A percentile compares a stretch with the other conserved stretches of the same genome.
These are phyloP conservation scores for Saccharomycopsis amapae DNA, from an alignment of 805 yeast genomes.

Conservation along the genomic window DNA sequence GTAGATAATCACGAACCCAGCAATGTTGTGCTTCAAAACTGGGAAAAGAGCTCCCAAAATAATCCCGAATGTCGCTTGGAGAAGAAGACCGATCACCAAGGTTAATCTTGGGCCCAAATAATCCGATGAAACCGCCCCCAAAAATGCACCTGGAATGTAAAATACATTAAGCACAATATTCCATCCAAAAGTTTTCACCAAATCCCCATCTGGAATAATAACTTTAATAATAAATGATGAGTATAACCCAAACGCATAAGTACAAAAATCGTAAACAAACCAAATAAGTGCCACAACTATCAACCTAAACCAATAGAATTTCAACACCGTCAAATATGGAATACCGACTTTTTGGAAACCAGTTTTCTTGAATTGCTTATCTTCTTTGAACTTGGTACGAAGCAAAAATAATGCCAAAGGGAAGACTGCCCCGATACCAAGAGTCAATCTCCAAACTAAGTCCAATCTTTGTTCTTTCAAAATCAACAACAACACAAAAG, in stretches of 20 bases:
- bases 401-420: conserved; percentile 72
- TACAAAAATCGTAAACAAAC: conserved; percentile 87
- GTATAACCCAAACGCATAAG: conserved; percentile 82
- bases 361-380: conserved; percentile 61
- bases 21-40: conserved; percentile 52
- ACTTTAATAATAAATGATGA: conserved; percentile 60
- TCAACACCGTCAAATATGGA: conserved; percentile 65
- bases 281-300: conserved; percentile 67
- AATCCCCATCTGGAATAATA: conserved; percentile 51
- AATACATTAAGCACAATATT: conserved; percentile 80
- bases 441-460: conserved; percentile 85
- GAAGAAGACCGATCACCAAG: conserved; percentile 54
- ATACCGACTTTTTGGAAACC: conserved; percentile 55
- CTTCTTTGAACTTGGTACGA: conserved; percentile 70
- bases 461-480: conserved; percentile 62
- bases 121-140: conserved; percentile 84
- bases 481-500: conserved; percentile 80
- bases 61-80: conserved; percentile 76
- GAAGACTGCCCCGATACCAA: conserved; percentile 86
- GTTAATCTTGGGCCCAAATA: conserved; percentile 88
- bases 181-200: conserved; percentile 85
- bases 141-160: conserved; percentile 82
- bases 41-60: conserved; percentile 71
- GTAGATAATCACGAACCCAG: conserved; percentile 74
- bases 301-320: conserved; percentile 81